Conservation (phyloP, 148 eudicot species). For the Rhododendron ovatum region DNA sequence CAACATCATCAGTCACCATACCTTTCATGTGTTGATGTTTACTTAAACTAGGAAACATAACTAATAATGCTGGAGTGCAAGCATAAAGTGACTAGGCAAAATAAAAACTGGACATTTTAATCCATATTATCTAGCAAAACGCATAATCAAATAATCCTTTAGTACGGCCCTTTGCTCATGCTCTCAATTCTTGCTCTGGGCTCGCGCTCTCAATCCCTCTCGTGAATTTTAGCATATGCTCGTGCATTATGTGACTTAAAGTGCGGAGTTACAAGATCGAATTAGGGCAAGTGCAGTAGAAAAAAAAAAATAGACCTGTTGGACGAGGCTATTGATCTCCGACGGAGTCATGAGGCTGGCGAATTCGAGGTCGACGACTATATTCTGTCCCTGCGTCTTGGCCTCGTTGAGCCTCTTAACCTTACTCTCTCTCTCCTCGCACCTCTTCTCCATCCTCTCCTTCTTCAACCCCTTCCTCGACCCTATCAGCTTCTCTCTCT, state of each 20-base stretch:
- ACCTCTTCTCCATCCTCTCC: conserved; percentile 64
- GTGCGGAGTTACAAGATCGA: not conserved
- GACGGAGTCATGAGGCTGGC: conserved; percentile 58
- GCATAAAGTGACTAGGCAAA: not conserved
- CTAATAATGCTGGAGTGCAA: not conserved
- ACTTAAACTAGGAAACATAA: not conserved
- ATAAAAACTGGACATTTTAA: too few relatives aligned
- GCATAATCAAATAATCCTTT: not conserved
- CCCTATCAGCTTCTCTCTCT: conserved; percentile 52
- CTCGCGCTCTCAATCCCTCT: not conserved
- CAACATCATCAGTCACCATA: not conserved
- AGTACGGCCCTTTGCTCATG: not conserved
- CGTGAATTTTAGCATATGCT: not conserved
- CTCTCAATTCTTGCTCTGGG: not conserved
- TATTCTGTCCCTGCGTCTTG: conserved; percentile 52
- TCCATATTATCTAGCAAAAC: not conserved
- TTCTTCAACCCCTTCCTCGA: conserved; percentile 44
- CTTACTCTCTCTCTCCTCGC: conserved; percentile 51
- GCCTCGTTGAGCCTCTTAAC: conserved; percentile 44
- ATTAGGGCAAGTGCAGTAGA: not conserved
- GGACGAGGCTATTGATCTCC: conserved; percentile 72
- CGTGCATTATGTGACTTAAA: too few relatives aligned
- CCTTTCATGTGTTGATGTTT: not conserved
- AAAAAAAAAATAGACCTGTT: conserved; percentile 45
- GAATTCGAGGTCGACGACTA: conserved; percentile 79